Base-by-base conservation (phyloP, 495 filamentous ascomycete genomes). In the Massariosphaeria phaeospora region DNA sequence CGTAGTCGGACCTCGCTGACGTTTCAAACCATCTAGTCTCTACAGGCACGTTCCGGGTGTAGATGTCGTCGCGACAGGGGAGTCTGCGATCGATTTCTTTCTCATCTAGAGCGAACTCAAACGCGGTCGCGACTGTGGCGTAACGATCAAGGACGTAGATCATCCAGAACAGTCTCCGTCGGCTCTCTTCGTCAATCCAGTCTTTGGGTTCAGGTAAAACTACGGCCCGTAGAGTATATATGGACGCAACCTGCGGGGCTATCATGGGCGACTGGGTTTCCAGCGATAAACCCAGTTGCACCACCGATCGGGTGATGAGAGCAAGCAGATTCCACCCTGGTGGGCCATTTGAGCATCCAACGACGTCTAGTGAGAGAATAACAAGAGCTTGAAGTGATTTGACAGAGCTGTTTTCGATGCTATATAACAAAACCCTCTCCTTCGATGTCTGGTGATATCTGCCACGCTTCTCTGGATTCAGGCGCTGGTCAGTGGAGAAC, bases 321-420 rank as follows among this genome's bases (percentile, higher is more conserved):
- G 89, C 89, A 64, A 95, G 78, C 26, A 95, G 76, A 59, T 93
- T 94, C 89, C 89, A 93, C 2, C 85, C 87, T 0, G 87, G 86
- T 17, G 88, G 88, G 0, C 89, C 88, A 64, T 91, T 91, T 6
- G 85, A 86, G 36, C 79, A 84, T 4, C 88, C 88, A 31, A 84
- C 84, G 35, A 89, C 74, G 66, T 88, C 89, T 18, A 91, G 70
- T 7, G 85, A 86, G 5, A 95, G 69, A 40, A 95, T 91, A 0
- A 91, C 85, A 5, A 95, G 72, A 13, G 89, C 89, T 64, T 91
- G 89, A 9, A 95, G 75, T 9, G 86, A 82, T 65, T 89, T 91
- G 45, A 95, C 89, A 0, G 87, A 89, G 12, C 87, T 87, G 62
- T 91, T 88, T 63, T 95, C 89, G 47, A 94, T 74, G 1, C 88